Evolutionary conservation across 495 filamentous ascomycete species (phyloP), one percentile per base, ranked within the genome.

Genomic region (Aspergillus sclerotioniger): DNA sequence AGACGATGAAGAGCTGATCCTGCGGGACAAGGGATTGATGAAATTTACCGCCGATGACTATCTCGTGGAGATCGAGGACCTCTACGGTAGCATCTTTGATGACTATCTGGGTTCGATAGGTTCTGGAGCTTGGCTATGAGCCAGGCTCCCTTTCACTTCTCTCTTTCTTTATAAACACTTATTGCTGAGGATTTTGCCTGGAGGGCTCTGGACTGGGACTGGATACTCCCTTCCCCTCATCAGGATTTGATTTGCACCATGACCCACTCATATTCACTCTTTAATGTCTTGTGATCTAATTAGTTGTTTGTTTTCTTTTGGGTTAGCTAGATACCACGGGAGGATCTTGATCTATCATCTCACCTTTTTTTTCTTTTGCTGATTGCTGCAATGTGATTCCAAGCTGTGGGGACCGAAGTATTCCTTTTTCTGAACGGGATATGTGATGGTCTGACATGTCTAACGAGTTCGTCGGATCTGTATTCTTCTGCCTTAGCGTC

Each of bases 31-130:
- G 48, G 91, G 90, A 12, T 77, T 97, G 6, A 78, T 76, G 66
- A 90, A 87, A 65, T 92, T 92, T 69, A 78, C 79, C 12, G 90
- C 88, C 12, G 82, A 88, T 17, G 94, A 97, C 67, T 98, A 98
- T 71, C 72, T 92, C 53, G 74, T 73, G 54, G 94, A 96, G 73
- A 89, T 98, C 56, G 78, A 88, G 59, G 83, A 82, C 20, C 74
- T 94, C 7, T 87, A 88, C 58, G 72, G 74, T 47, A 78, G 76
- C 54, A 73, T 75, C 51, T 77, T 80, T 59, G 74, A 80, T 37
- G 76, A 82, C 54, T 67, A 68, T 16, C 63, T 75, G 20, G 76
- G 76, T 19, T 65, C 74, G 12, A 67, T 77, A 47, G 62, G 58
- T 19, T 60, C 71, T 29, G 62, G 65, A 8, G 35, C 69, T 9